These are phyloP conservation scores for Sporisorium exsertum DNA, from an alignment of 1,284 basidiomycete genomes.

Conservation along the genomic window DNA sequence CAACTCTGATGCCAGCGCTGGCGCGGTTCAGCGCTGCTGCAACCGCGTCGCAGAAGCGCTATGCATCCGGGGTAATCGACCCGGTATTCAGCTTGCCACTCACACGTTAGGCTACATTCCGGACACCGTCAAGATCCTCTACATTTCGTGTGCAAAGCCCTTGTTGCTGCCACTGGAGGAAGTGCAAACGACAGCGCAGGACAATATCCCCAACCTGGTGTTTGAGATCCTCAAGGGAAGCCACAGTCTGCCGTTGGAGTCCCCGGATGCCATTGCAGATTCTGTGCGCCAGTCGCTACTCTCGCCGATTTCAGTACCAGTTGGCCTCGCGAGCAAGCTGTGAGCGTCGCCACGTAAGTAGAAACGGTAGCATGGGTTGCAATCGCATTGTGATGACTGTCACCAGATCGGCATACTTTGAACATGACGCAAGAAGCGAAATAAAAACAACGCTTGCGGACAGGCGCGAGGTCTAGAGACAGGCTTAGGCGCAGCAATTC, in stretches of 20 bases:
- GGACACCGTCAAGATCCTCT: not conserved
- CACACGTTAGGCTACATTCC: not conserved
- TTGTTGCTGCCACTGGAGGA: not conserved
- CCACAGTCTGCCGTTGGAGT: not conserved
- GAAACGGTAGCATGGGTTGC: too few species aligned
- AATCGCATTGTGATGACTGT: too few species aligned
- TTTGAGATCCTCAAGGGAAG: not conserved
- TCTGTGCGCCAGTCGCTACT: not conserved
- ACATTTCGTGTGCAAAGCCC: not conserved
- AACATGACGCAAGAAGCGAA: too few species aligned
- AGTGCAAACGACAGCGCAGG: not conserved
- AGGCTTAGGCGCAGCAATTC: too few species aligned
- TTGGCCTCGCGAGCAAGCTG: too few species aligned
- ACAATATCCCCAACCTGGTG: not conserved
- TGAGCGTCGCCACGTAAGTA: too few species aligned
- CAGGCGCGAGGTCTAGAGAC: too few species aligned
- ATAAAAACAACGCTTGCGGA: too few species aligned
- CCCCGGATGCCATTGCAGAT: not conserved
- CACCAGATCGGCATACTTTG: too few species aligned
- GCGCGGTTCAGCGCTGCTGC: not conserved
- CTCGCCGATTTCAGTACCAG: too few species aligned
- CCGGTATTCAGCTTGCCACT: not conserved
- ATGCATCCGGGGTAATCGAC: not conserved
- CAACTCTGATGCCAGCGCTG: too few species aligned
- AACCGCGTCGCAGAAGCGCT: not conserved